Evolutionary conservation across 1,284 basidiomycete genomes (phyloP).

Genomic region (Apiotrichum mycotoxinovorans): DNA sequence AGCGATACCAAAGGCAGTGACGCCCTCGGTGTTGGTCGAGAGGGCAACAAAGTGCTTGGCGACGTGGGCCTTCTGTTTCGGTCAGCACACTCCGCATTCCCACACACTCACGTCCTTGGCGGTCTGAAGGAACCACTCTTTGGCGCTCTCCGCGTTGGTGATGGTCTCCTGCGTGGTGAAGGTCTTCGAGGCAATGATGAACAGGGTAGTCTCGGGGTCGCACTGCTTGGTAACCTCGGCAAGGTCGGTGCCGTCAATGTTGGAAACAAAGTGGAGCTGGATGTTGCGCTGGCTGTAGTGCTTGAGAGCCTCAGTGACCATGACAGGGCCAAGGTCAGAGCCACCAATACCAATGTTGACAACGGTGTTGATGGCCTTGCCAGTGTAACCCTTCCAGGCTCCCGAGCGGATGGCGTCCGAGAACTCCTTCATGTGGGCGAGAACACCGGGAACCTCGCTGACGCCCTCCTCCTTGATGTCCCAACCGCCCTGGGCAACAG

Average conservation of each 20-base stretch:
- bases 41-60: constrained; percentile 99
- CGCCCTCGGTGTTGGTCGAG: constrained; percentile 91
- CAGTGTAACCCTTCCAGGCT: constrained; percentile 93
- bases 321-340: constrained; percentile 95
- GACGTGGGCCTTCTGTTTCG: constrained; percentile 69
- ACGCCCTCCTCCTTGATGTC: constrained; percentile 75
- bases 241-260: constrained; percentile 97
- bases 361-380: constrained; percentile 87
- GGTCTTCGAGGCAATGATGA: constrained; percentile 97
- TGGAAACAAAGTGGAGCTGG: constrained; percentile 85
- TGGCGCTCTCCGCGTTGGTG: constrained; percentile 91
- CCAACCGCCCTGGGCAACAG: constrained; percentile 56
- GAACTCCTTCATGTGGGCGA: constrained; percentile 89
- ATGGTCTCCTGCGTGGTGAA: constrained; percentile 99
- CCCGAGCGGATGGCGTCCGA: constrained; percentile 79
- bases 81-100: not conserved
- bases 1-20: constrained; percentile 91
- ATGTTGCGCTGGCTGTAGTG: constrained; percentile 86
- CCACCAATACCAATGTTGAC: constrained; percentile 99
- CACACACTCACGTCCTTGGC: constrained; percentile 63
- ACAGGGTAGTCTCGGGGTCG: constrained; percentile 89
- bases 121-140: constrained; percentile 84
- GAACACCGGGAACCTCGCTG: constrained; percentile 75
- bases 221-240: constrained; percentile 79
- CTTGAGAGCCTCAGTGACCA: constrained; percentile 98